Conservation (phyloP, 2,329 filamentous ascomycete species). For the Pseudogymnoascus sp. region DNA sequence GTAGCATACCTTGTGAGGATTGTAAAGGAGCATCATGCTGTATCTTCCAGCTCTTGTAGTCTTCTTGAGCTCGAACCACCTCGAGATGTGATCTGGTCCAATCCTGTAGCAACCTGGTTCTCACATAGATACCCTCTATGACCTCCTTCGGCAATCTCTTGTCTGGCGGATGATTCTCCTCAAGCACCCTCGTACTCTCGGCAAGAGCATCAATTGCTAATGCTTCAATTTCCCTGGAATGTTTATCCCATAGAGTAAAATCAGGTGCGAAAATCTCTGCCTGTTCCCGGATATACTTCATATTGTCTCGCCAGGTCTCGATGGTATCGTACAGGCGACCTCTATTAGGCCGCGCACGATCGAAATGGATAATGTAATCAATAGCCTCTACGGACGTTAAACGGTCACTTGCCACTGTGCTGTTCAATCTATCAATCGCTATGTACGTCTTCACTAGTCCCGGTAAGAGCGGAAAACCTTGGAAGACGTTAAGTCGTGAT, state of each 20-base stretch:
- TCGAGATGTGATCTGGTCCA: background rate
- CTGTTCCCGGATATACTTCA: background rate
- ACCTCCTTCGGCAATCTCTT: background rate
- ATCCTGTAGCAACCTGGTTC: background rate
- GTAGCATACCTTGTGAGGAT: background rate
- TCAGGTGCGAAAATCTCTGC: background rate
- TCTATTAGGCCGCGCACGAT: background rate
- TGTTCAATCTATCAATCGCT: background rate
- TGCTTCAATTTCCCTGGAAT: background rate
- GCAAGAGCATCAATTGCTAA: background rate
- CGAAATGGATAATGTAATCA: background rate
- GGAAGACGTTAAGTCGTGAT: background rate
- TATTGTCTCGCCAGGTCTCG: background rate
- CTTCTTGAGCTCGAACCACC: background rate
- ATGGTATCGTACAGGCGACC: background rate
- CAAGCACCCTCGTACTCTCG: background rate
- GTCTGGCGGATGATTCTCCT: background rate
- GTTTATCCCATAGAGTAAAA: background rate
- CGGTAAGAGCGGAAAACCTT: background rate
- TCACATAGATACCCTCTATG: background rate
- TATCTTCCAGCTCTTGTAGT: background rate
- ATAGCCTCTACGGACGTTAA: background rate
- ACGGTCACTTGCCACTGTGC: background rate
- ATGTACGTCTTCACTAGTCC: background rate
- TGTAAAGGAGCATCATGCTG: background rate